Evolutionary conservation across 208 protist species (phyloP).

Genomic region (Leishmania arabica): DNA sequence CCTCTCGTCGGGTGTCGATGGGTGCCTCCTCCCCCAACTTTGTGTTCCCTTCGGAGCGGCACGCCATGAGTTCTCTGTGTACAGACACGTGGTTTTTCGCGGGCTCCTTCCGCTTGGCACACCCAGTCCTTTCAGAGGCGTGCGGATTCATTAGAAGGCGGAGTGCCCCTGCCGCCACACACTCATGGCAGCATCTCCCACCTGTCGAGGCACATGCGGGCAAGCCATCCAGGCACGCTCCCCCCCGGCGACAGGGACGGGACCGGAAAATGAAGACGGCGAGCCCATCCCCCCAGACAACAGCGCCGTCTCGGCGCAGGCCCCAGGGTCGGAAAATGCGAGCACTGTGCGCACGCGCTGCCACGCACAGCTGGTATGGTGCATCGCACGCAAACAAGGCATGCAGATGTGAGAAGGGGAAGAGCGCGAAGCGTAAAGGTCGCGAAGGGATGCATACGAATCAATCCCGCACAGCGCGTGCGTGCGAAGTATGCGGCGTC

Average conservation of each 20-base stretch:
- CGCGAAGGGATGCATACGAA: not conserved
- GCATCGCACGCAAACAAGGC: not conserved
- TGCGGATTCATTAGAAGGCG: not conserved
- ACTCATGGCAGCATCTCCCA: not conserved
- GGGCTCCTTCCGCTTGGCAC: not conserved
- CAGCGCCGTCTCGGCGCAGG: not conserved
- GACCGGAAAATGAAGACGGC: not conserved
- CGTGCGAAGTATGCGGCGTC: not conserved
- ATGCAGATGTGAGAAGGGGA: not conserved
- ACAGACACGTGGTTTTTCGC: not conserved
- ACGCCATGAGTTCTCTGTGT: not conserved
- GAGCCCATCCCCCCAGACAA: not conserved
- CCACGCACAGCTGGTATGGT: not conserved
- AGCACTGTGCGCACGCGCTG: not conserved
- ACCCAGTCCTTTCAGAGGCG: not conserved
- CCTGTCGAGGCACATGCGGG: not conserved
- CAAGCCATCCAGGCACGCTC: not conserved
- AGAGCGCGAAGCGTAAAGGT: not conserved
- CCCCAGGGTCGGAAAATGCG: not conserved
- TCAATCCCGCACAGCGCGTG: not conserved
- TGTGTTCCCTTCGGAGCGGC: not conserved
- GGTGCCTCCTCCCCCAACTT: no score
- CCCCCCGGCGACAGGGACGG: not conserved
- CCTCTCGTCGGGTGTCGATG: no score
- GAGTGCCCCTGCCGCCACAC: not conserved